phyloP scores from a whole-genome alignment of 2,329 filamentous ascomycete genomes.

The Thielaviopsis musarum region DNA sequence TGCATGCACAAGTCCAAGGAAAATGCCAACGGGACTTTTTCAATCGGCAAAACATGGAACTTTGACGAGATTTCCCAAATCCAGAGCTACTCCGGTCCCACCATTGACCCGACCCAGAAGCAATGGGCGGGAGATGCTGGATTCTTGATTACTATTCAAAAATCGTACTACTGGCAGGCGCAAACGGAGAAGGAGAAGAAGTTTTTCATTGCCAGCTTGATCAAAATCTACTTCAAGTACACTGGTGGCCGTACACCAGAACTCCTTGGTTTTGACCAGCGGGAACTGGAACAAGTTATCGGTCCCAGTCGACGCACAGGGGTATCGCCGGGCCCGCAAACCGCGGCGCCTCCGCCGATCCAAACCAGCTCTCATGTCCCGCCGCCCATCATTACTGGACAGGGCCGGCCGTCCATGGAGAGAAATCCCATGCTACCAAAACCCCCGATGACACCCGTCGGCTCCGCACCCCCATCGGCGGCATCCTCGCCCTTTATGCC shows the following conservation, averaged over 20 bases:
- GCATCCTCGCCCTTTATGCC: conserved; percentile 19
- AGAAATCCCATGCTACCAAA: conserved; percentile 5
- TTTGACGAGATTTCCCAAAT: conserved; percentile 76
- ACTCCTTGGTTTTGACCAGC: conserved; percentile 65
- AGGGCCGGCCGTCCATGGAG: conserved; percentile 10
- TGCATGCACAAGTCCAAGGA: conserved; percentile 95
- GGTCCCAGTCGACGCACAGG: conserved; percentile 30
- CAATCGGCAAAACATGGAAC: conserved; percentile 96
- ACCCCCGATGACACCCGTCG: conserved; percentile 11
- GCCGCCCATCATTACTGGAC: conserved; percentile 3
- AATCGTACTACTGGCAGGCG: conserved; percentile 95
- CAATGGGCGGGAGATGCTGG: conserved; percentile 71
- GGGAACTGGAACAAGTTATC: conserved; percentile 59
- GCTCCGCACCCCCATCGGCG: conserved; percentile 7
- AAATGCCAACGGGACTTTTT: conserved; percentile 85
- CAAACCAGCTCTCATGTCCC: conserved; percentile 1
- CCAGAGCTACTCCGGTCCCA: conserved; percentile 57
- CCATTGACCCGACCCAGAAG: conserved; percentile 40
- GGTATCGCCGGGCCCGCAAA: conserved; percentile 8
- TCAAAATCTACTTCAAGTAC: conserved; percentile 96
- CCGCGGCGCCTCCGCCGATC: conserved; percentile 18
- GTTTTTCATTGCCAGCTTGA: conserved; percentile 89
- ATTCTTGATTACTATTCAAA: conserved; percentile 76
- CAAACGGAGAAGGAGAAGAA: conserved; percentile 92
- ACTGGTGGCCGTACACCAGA: conserved; percentile 71